Base-by-base conservation (phyloP, 1,284 basidiomycete genomes). In the Flammula alnicola region DNA sequence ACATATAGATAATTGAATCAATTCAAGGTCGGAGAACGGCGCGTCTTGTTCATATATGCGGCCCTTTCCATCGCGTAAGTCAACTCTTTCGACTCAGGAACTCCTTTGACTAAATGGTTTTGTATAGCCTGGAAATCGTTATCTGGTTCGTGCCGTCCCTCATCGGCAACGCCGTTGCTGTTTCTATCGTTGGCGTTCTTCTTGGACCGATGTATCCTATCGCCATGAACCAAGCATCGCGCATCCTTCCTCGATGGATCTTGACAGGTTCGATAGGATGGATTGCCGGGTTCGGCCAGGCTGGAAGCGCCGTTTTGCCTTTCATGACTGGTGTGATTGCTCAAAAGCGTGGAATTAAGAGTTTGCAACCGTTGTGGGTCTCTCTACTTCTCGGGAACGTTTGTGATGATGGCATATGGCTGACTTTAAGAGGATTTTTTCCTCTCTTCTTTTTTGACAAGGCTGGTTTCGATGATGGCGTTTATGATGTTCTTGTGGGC, bases 181-280 rank as follows among this genome's bases (percentile, higher is more conserved):
- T 83, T 27, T 74, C 81, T 4, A 61, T 85, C 42, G 70, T 85
- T 46, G 85, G 86, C 27, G 42, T 78, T 10, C 63, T 80, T 11
- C 65, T 80, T 4, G 79, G 79, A 0, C 84, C 85, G 1, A 81
- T 86, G 72, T 88, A 83, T 59, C 85, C 84, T 0, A 81, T 86
- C 47, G 76, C 80, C 12, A 79, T 85, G 70, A 82, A 80, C 58
- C 75, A 81, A 49, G 69, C 81, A 3, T 74, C 76, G 6, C 71
- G 75, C 2, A 69, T 88, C 47, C 66, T 90, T 1, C 86, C 86
- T 4, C 72, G 71, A 5, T 83, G 81, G 73, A 70, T 88, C 7
- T 75, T 87, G 43, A 80, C 79, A 0, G 83, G 73, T 5, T 77
- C 80, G n/a, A 81, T 88, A 26, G 86, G 86, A 1, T 84, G 83